Conservation (phyloP, 257 asterid species). For the Leonotis leonurus region DNA sequence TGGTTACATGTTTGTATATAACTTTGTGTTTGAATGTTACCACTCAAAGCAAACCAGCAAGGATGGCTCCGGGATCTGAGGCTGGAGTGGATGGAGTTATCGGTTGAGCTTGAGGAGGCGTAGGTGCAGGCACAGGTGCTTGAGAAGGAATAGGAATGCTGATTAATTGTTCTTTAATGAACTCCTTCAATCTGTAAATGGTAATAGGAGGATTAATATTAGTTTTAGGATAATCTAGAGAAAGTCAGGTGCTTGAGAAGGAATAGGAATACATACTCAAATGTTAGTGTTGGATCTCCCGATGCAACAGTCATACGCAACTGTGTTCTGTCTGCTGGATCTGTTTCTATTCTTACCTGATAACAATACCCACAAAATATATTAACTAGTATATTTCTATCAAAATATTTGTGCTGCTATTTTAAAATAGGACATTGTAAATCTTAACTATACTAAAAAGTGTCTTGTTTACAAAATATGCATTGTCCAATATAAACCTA, state of each 20-base stretch:
- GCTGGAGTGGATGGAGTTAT: conserved; percentile 35
- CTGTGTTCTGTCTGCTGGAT: conserved; percentile 95
- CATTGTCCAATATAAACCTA: too few relatives aligned
- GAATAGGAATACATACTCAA: conserved; percentile 47
- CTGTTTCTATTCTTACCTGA: conserved; percentile 90
- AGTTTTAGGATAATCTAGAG: neutral
- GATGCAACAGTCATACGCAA: conserved; percentile 85
- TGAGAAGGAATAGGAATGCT: conserved; percentile 47
- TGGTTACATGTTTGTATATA: conserved; percentile 24
- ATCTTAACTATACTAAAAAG: too few relatives aligned
- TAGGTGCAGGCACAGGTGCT: conserved; percentile 31
- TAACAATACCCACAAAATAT: neutral
- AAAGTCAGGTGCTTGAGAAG: neutral
- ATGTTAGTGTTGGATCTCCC: conserved; percentile 76
- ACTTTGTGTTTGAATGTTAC: conserved; percentile 3
- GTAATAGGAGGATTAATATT: conserved; percentile 1
- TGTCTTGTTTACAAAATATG: too few relatives aligned
- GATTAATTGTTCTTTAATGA: conserved; percentile 70
- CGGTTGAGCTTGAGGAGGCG: conserved; percentile 53
- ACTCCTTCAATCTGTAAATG: conserved; percentile 64
- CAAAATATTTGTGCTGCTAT: too few relatives aligned
- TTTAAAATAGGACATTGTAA: too few relatives aligned
- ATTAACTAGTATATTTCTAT: too few relatives aligned
- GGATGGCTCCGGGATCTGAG: conserved; percentile 76
- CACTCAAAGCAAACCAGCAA: conserved; percentile 74